Conservation (phyloP, 2,329 filamentous ascomycete genomes). For the Trichoderma simmonsii region DNA sequence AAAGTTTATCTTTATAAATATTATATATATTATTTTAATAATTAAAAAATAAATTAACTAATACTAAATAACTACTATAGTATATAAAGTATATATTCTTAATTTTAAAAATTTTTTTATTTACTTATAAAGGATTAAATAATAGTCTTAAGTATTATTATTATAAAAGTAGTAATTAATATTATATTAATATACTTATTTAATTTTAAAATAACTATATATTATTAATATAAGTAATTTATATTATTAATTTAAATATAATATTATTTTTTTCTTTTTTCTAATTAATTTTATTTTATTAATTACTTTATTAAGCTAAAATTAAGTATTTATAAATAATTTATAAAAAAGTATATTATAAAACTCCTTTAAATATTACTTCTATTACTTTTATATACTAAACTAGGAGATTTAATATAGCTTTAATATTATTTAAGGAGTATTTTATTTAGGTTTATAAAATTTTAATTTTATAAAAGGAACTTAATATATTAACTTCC, state of each 20-base stretch:
- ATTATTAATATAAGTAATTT: not conserved
- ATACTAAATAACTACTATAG: no score
- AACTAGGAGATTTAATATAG: not conserved
- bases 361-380: no score
- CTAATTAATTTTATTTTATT: not conserved
- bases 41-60: no score
- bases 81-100: no score
- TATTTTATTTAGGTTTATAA: not conserved
- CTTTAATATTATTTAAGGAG: not conserved
- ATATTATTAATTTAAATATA: not conserved
- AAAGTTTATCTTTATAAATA: no score
- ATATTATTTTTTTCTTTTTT: not conserved
- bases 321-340: not conserved
- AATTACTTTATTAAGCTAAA: not conserved
- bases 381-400: not conserved
- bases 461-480: not conserved
- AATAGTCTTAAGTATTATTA: not conserved
- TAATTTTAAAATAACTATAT: not conserved
- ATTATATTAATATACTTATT: not conserved
- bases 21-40: no score
- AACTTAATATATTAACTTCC: not conserved
- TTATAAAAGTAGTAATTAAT: not conserved
- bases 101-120: not conserved
- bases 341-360: not conserved
- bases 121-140: not conserved